Percentiles rank a stretch among this genome's conserved stretches.
These are phyloP conservation scores for Penicillium sp. DNA, from an alignment of 2,329 filamentous ascomycete species.

Conservation along the genomic window DNA sequence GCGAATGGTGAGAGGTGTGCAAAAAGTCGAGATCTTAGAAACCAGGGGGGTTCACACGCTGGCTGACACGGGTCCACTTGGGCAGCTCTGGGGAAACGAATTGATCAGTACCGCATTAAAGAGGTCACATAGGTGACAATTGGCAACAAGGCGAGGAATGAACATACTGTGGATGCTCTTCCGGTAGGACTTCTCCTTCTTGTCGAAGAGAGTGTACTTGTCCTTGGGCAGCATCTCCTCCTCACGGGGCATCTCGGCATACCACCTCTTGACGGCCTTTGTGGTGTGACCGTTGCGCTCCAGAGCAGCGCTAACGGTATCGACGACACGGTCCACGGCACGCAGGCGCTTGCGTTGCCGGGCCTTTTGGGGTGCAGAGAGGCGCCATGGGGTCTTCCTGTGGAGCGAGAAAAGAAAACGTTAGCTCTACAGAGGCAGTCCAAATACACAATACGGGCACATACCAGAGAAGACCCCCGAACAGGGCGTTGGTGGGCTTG, in stretches of 20 bases:
- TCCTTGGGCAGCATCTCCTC: conserved; percentile 92
- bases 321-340: conserved; percentile 81
- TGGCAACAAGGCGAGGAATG: neutral
- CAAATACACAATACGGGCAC: conserved; percentile 9
- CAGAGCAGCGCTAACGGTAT: conserved; percentile 74
- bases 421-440: conserved; percentile 16
- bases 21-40: conserved; percentile 55
- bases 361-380: conserved; percentile 85
- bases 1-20: conserved; percentile 4
- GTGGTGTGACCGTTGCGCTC: conserved; percentile 63
- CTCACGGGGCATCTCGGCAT: conserved; percentile 91
- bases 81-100: conserved; percentile 57
- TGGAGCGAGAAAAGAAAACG: conserved; percentile 23
- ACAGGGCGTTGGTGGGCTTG: conserved; percentile 70
- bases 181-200: conserved; percentile 89
- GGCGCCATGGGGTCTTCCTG: conserved; percentile 94
- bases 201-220: conserved; percentile 97
- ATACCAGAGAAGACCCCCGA: conserved; percentile 78
- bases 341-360: conserved; percentile 78
- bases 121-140: neutral
- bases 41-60: conserved; percentile 88
- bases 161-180: conserved; percentile 95
- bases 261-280: conserved; percentile 84
- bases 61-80: conserved; percentile 94
- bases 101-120: neutral